phyloP scores from a whole-genome alignment of 2,329 filamentous ascomycete genomes.

The Rhynchosporium secalis region DNA sequence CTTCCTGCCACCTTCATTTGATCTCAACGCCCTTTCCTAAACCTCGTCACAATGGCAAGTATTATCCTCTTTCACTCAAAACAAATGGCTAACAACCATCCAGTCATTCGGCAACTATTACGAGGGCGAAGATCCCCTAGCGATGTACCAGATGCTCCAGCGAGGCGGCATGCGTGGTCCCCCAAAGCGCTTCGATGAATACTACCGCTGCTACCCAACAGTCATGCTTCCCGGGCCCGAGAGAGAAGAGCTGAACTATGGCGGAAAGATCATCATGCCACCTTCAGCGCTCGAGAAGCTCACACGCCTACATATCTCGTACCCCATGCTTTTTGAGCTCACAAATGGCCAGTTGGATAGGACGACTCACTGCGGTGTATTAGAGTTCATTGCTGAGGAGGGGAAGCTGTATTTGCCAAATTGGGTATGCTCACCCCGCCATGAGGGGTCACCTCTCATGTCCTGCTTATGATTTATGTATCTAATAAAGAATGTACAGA shows the following conservation, averaged over 20 bases:
- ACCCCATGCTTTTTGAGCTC: constrained; percentile 95
- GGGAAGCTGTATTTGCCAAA: constrained; percentile 94
- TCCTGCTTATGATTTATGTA: background rate
- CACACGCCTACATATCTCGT: constrained; percentile 92
- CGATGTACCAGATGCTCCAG: constrained; percentile 39
- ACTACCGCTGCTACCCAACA: constrained; percentile 95
- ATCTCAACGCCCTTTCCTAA: background rate
- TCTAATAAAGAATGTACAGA: constrained; percentile 49
- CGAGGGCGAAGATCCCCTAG: constrained; percentile 35
- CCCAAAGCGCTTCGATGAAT: constrained; percentile 90
- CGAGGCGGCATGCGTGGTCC: constrained; percentile 32
- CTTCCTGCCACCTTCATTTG: background rate
- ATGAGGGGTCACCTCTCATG: background rate
- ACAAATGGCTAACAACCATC: constrained; percentile 19
- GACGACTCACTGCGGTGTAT: constrained; percentile 88
- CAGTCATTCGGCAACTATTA: constrained; percentile 37
- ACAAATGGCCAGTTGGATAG: constrained; percentile 79
- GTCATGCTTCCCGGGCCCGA: constrained; percentile 92
- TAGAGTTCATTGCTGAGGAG: constrained; percentile 97
- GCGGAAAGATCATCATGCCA: constrained; percentile 97
- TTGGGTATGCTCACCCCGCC: constrained; percentile 62
- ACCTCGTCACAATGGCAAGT: constrained; percentile 30
- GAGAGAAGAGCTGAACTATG: constrained; percentile 87
- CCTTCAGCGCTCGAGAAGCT: constrained; percentile 95
- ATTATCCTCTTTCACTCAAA: too few relatives aligned